Evolutionary conservation across 2,329 filamentous ascomycete species (phyloP).

Genomic region (Aspergillus ustus): DNA sequence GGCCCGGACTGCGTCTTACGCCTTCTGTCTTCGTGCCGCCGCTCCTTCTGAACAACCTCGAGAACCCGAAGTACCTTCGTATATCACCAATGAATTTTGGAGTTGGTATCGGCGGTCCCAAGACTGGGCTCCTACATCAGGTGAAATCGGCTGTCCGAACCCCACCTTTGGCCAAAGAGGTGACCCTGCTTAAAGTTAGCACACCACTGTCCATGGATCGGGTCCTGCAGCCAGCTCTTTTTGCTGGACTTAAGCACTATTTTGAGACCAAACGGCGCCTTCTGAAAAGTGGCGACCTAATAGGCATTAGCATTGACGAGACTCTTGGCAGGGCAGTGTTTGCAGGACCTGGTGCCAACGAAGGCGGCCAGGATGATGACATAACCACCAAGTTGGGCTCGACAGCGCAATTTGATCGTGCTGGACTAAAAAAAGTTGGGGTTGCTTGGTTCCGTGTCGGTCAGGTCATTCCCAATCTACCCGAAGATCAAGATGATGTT

Average conservation of each 20-base stretch:
- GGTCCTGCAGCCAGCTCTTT: slow-evolving; percentile 80
- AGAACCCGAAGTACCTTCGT: slow-evolving; percentile 76
- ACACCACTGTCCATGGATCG: slow-evolving; percentile 88
- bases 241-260: slow-evolving; percentile 84
- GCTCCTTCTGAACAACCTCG: slow-evolving; percentile 82
- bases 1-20: slow-evolving; percentile 51
- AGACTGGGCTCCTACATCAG: slow-evolving; percentile 62
- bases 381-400: slow-evolving; percentile 50
- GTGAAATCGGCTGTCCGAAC: slow-evolving; percentile 50
- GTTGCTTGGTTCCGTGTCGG: slow-evolving; percentile 95
- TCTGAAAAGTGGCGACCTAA: slow-evolving; percentile 82
- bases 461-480: slow-evolving; percentile 62
- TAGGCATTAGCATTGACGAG: slow-evolving; percentile 88
- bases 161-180: slow-evolving; percentile 71
- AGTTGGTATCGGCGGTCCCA: slow-evolving; percentile 48
- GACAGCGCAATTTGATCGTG: slow-evolving; percentile 27
- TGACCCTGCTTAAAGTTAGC: slow-evolving; percentile 85
- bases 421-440: slow-evolving; percentile 53
- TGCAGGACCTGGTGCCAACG: slow-evolving; percentile 62
- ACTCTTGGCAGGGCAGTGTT: slow-evolving; percentile 81
- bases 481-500: slow-evolving; percentile 60
- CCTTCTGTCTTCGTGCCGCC: slow-evolving; percentile 80
- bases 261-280: slow-evolving; percentile 84
- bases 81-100: slow-evolving; percentile 64
- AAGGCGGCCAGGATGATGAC: slow-evolving; percentile 74